Conservation (phyloP, 345 rosid genomes). For the Kernera saxatilis region DNA sequence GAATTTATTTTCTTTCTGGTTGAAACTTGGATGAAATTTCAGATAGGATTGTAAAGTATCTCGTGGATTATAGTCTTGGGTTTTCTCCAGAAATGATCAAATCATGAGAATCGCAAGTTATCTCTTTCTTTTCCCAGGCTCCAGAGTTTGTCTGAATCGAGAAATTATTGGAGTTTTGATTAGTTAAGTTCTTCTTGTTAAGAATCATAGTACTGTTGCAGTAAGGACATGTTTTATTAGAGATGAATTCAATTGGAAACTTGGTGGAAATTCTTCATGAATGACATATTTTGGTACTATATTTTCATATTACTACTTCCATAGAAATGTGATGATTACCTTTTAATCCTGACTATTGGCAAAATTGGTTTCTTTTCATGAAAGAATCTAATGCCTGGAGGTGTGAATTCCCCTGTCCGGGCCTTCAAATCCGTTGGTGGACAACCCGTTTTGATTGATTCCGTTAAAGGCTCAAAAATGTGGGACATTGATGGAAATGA, state of each 20-base stretch:
- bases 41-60: neutral
- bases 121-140: neutral
- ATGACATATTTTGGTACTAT: neutral
- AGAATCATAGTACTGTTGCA: neutral
- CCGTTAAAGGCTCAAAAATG: conserved; percentile 89
- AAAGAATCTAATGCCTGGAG: conserved; percentile 95
- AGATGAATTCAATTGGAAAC: neutral
- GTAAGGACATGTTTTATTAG: neutral
- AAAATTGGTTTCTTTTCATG: neutral
- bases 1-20: neutral
- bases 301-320: neutral
- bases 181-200: neutral
- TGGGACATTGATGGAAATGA: conserved; percentile 97
- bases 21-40: neutral
- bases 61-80: neutral
- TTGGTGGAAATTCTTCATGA: neutral
- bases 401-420: conserved; percentile 93
- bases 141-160: neutral
- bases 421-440: conserved; percentile 98
- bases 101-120: neutral
- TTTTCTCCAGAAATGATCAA: neutral
- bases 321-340: neutral
- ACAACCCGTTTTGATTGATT: conserved; percentile 78
- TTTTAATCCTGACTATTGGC: neutral
- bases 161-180: neutral